Percentiles rank a stretch among this genome's conserved stretches.
These are phyloP conservation scores for Arctium lappa DNA, from an alignment of 129 eudicot species.

Conservation along the genomic window DNA sequence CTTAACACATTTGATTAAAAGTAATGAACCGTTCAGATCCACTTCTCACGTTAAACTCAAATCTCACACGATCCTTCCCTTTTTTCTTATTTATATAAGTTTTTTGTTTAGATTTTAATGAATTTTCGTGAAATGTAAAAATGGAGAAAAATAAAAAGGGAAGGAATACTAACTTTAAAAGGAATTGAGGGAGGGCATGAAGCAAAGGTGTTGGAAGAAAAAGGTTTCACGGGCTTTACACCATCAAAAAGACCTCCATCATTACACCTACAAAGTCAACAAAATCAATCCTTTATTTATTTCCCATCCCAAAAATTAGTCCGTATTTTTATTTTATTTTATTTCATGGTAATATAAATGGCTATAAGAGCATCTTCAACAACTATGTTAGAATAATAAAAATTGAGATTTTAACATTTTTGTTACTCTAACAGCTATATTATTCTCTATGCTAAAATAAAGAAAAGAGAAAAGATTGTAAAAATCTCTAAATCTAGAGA, in stretches of 20 bases:
- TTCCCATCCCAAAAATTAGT: background rate
- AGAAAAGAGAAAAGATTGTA: no score
- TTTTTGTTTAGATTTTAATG: background rate
- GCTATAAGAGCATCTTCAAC: no score
- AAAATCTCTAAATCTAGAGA: no score
- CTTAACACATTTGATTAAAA: no score
- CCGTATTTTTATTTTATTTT: background rate
- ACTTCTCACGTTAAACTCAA: no score
- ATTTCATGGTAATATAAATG: background rate
- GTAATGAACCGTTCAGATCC: no score
- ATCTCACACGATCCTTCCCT: no score
- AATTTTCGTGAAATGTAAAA: background rate
- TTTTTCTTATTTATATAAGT: background rate
- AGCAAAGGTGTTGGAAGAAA: conserved; percentile 19
- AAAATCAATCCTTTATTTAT: background rate
- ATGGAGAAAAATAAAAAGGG: background rate
- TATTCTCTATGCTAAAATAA: no score
- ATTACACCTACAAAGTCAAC: conserved; percentile 16
- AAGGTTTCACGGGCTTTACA: conserved; percentile 27
- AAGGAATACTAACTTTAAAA: conserved; percentile 13
- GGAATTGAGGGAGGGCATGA: conserved; percentile 7
- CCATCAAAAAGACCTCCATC: conserved; percentile 28
- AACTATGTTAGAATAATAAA: no score
- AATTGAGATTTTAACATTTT: no score
- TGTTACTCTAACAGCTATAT: no score